These are phyloP conservation scores for Sordaria brevicollis DNA, from an alignment of 495 filamentous ascomycete species.

Conservation along the genomic window DNA sequence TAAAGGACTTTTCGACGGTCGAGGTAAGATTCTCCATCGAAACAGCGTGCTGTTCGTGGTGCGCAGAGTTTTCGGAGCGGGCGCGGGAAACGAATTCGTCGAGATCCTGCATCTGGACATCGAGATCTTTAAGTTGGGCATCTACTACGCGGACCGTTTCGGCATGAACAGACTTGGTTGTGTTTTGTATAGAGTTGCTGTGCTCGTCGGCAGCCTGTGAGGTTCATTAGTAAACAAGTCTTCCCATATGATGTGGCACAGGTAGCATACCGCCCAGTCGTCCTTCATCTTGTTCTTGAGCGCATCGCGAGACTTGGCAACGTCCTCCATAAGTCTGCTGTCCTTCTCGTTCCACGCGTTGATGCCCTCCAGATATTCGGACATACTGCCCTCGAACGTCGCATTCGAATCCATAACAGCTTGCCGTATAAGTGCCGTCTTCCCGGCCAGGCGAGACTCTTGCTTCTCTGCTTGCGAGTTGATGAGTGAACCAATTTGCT, in stretches of 20 bases:
- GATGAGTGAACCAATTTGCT: conserved; percentile 65
- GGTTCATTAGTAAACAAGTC: conserved; percentile 16
- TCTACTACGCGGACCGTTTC: conserved; percentile 86
- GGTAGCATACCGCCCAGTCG: conserved; percentile 66
- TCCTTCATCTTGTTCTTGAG: conserved; percentile 74
- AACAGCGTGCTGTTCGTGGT: conserved; percentile 53
- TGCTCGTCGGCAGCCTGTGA: conserved; percentile 62
- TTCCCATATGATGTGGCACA: not conserved
- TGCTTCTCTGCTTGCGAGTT: conserved; percentile 64
- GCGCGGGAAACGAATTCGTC: conserved; percentile 86
- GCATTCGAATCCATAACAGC: conserved; percentile 52
- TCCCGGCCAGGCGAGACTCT: conserved; percentile 55
- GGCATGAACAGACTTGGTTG: conserved; percentile 81
- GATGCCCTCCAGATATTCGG: conserved; percentile 59
- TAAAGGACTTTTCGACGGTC: conserved; percentile 61
- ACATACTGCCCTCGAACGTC: conserved; percentile 51
- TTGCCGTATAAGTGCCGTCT: conserved; percentile 48
- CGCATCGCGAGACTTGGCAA: conserved; percentile 59
- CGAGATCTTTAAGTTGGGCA: conserved; percentile 77
- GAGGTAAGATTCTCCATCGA: conserved; percentile 51
- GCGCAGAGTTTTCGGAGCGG: conserved; percentile 65
- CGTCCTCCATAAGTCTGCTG: conserved; percentile 54
- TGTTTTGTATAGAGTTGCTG: conserved; percentile 65
- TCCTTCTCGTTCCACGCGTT: conserved; percentile 65
- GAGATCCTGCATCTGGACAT: conserved; percentile 73